A percentile compares a stretch with the other conserved stretches of the same genome.
Conservation (phyloP, 345 rosid species). For the Salix caprea region DNA sequence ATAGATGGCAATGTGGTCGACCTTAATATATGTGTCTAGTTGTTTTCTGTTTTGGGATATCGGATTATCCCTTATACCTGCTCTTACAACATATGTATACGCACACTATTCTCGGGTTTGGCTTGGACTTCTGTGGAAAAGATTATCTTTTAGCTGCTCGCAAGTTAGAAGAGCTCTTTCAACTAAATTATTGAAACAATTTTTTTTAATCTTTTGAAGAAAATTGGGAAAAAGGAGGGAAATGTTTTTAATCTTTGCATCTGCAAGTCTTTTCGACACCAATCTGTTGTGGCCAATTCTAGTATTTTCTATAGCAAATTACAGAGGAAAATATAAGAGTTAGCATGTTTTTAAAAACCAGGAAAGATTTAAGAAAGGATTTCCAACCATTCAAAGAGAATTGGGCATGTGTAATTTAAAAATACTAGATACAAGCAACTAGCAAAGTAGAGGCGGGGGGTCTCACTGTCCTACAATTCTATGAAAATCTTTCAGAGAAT, state of each 20-base stretch:
- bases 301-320: background rate
- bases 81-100: slow-evolving; percentile 20
- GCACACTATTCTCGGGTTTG: background rate
- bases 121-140: background rate
- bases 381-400: too few species aligned
- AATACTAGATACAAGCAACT: too few species aligned
- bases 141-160: background rate
- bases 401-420: too few species aligned
- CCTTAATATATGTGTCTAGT: background rate
- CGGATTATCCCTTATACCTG: background rate
- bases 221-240: background rate
- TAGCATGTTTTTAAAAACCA: too few species aligned
- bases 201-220: background rate
- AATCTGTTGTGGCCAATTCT: background rate
- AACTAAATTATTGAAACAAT: background rate
- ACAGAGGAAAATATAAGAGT: background rate
- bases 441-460: too few species aligned
- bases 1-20: slow-evolving; percentile 6
- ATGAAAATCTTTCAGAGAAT: background rate
- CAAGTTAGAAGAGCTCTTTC: background rate
- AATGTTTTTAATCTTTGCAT: background rate
- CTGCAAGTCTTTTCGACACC: background rate
- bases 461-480: background rate
- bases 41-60: slow-evolving; percentile 6
- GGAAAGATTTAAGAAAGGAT: too few species aligned